Base-by-base conservation (phyloP, 768 basidiomycete genomes). In the Chiua virens region DNA sequence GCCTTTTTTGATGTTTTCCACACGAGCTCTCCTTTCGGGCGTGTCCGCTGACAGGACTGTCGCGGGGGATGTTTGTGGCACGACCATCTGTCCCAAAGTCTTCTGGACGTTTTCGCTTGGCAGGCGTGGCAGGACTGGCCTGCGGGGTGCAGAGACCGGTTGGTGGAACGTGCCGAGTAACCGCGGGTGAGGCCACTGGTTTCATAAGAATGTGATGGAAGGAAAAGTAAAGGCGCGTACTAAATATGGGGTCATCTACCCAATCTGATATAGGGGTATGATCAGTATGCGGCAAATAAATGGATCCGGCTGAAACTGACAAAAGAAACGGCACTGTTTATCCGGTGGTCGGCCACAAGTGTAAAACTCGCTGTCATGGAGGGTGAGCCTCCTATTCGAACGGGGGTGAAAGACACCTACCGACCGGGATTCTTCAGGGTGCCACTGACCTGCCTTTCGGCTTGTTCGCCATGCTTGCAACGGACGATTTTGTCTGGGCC, bases 401-500 rank as follows among this genome's bases (percentile, higher is more conserved):
- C 7, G 34, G 5, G 34, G 34, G 34, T 17, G 15, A 14, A 2
- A 17, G 34, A 34, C 34, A 50, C 68, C 27, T 56, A 78, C 79
- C 77, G 71, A 35, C 58, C 53, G 1, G 68, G 68, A 44, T 78
- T 74, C 6, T 1, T 39, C 0, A 15, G 0, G 0, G 70, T 73
- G 11, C 47, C 58, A 50, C 76, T 78, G 4, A 63, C 67, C 13
- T 46, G 50, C 4, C 48, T 52, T n/a, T 34, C 38, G 1, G 54
- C 70, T 2, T 28, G 47, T 38, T 70, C 56, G 4, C 60, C 60
- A 39, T 75, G 72, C 3, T 63, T 44, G 48, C 78, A 78, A 40
- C 66, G 63, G 11, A 78, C 62, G 5, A 63, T 22, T 13, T 70
- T 72, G 17, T 69, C 59, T 11, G 37, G 14, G 7, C 63, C 70